Evolutionary conservation across 2,329 filamentous ascomycete genomes (phyloP).

Genomic region (Colletotrichum sp.): DNA sequence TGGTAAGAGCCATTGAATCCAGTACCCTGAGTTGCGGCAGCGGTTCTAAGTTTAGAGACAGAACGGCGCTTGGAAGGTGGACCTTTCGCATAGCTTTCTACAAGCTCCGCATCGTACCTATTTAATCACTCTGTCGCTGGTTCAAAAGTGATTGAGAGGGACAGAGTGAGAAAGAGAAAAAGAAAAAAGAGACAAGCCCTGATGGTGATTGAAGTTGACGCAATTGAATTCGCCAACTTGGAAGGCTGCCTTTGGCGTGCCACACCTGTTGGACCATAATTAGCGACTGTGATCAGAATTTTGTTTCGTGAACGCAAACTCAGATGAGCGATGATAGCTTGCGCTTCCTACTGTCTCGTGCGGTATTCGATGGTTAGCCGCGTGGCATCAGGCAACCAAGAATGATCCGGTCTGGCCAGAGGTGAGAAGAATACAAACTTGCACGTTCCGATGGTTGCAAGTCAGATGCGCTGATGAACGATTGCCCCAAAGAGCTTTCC

Average conservation of each 20-base stretch:
- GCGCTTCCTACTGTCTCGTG: neutral
- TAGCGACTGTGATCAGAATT: neutral
- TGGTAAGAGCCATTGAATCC: neutral
- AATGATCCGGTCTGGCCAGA: neutral
- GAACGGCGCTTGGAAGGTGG: neutral
- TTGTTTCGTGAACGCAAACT: neutral
- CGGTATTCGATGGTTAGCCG: neutral
- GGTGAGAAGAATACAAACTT: neutral
- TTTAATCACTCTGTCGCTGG: neutral
- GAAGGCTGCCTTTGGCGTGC: neutral
- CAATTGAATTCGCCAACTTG: neutral
- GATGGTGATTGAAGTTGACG: neutral
- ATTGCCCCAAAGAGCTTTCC: neutral
- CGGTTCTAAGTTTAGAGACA: conserved; percentile 10
- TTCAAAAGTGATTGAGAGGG: neutral
- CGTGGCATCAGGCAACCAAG: neutral
- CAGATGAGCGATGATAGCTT: neutral
- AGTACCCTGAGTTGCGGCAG: neutral
- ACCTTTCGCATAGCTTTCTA: neutral
- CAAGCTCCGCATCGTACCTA: neutral
- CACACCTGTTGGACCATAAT: neutral
- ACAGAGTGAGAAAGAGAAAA: neutral
- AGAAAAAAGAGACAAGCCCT: neutral
- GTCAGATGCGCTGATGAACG: neutral
- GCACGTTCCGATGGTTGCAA: neutral